A percentile compares a stretch with the other conserved stretches of the same genome.
These are phyloP conservation scores for Linum tenue DNA, from an alignment of 345 rosid species.

Conservation along the genomic window DNA sequence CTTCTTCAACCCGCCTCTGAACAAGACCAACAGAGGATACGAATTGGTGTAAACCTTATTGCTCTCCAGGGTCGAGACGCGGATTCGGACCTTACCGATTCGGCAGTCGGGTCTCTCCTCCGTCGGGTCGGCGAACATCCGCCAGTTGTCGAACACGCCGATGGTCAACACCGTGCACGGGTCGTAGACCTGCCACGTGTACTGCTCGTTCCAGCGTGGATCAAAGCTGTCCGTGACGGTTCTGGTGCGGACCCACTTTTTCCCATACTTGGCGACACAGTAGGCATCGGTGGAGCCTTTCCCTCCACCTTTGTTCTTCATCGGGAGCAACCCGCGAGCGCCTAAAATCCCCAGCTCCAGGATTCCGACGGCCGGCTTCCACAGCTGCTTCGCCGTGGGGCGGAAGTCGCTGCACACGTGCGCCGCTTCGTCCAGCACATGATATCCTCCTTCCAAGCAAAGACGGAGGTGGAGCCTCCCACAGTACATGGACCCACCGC, in stretches of 20 bases:
- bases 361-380: constrained; percentile 89
- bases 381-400: constrained; percentile 91
- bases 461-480: constrained; percentile 68
- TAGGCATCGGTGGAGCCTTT: constrained; percentile 90
- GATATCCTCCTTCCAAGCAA: constrained; percentile 95
- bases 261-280: constrained; percentile 91
- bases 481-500: constrained; percentile 28
- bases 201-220: constrained; percentile 98
- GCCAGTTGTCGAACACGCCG: constrained; percentile 89
- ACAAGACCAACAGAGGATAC: constrained; percentile 62
- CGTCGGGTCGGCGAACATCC: constrained; percentile 52
- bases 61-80: constrained; percentile 81
- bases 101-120: constrained; percentile 53
- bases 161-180: constrained; percentile 82
- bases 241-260: constrained; percentile 94
- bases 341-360: constrained; percentile 89
- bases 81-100: constrained; percentile 77
- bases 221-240: constrained; percentile 83
- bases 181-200: constrained; percentile 99
- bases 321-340: constrained; percentile 82
- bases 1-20: constrained; percentile 65
- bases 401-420: constrained; percentile 96
- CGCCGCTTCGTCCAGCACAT: constrained; percentile 97
- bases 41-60: constrained; percentile 83
- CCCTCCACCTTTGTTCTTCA: constrained; percentile 60